These are phyloP conservation scores for Rhypophila decipiens DNA, from an alignment of 495 filamentous ascomycete genomes.

Conservation along the genomic window DNA sequence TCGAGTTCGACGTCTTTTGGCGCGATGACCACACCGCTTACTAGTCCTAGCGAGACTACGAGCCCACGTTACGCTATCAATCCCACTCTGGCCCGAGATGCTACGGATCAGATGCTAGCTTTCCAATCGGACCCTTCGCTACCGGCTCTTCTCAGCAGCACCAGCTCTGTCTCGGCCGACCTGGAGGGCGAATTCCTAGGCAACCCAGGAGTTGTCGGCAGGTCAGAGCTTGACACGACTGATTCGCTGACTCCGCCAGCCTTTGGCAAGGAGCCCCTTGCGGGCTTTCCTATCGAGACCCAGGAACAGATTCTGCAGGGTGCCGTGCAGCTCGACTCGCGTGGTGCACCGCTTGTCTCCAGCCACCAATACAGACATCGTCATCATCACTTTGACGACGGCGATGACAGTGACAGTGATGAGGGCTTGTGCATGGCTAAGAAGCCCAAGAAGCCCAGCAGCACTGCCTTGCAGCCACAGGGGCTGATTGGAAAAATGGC, in stretches of 20 bases:
- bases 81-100: conserved; percentile 46
- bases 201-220: conserved; percentile 38
- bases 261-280: conserved; percentile 36
- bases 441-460: conserved; percentile 29
- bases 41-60: conserved; percentile 44
- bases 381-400: conserved; percentile 41
- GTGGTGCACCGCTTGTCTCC: neutral
- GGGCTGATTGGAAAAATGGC: conserved; percentile 19
- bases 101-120: conserved; percentile 52
- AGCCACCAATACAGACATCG: too few relatives aligned
- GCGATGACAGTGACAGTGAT: conserved; percentile 51
- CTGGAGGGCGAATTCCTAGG: conserved; percentile 48
- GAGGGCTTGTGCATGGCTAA: conserved; percentile 47
- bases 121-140: conserved; percentile 70
- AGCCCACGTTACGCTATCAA: conserved; percentile 52
- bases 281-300: conserved; percentile 35
- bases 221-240: conserved; percentile 38
- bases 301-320: conserved; percentile 18
- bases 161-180: conserved; percentile 68
- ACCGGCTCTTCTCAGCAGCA: conserved; percentile 69
- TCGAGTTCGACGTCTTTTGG: conserved; percentile 42
- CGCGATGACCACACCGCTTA: conserved; percentile 35
- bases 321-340: conserved; percentile 13
- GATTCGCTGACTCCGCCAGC: conserved; percentile 49
- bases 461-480: conserved; percentile 21